Conservation (phyloP, 139 green algal species). For the Diplosphaera chodatii region DNA sequence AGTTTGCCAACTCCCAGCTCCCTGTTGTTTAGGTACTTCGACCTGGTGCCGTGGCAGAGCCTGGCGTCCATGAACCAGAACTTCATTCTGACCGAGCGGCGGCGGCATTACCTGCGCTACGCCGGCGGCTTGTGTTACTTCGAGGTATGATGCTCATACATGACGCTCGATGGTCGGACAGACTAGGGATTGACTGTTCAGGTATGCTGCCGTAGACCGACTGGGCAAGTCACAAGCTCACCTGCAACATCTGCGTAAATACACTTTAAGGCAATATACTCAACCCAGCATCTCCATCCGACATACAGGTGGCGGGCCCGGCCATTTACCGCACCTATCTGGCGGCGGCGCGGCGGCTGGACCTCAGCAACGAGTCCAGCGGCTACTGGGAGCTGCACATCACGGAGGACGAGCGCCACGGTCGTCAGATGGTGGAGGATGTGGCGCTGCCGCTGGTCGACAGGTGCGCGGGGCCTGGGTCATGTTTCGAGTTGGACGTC, state of each 20-base stretch:
- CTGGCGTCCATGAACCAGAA: conserved; percentile 50
- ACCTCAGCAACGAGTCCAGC: conserved; percentile 23
- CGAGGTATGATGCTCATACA: no score
- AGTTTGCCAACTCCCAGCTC: no score
- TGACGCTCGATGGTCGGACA: no score
- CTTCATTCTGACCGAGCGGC: conserved; percentile 54
- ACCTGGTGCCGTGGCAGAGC: conserved; percentile 10
- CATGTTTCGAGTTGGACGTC: no score
- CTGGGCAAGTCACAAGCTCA: no score
- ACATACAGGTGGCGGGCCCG: conserved; percentile 40
- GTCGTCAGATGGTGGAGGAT: conserved; percentile 49
- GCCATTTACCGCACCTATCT: conserved; percentile 43
- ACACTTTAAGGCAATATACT: no score
- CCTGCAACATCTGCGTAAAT: no score
- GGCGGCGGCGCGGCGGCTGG: conserved; percentile 30
- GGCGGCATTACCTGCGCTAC: conserved; percentile 51
- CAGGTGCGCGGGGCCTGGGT: conserved; percentile 22
- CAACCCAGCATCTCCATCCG: no score
- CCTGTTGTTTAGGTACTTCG: neutral
- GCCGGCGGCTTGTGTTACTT: conserved; percentile 45
- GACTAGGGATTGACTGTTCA: no score
- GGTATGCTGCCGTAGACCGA: no score
- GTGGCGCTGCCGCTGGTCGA: conserved; percentile 47
- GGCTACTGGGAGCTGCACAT: conserved; percentile 63
- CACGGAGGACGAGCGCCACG: conserved; percentile 58